Evolutionary conservation across 2,329 filamentous ascomycete genomes (phyloP).

Genomic region (Shiraia sp.): DNA sequence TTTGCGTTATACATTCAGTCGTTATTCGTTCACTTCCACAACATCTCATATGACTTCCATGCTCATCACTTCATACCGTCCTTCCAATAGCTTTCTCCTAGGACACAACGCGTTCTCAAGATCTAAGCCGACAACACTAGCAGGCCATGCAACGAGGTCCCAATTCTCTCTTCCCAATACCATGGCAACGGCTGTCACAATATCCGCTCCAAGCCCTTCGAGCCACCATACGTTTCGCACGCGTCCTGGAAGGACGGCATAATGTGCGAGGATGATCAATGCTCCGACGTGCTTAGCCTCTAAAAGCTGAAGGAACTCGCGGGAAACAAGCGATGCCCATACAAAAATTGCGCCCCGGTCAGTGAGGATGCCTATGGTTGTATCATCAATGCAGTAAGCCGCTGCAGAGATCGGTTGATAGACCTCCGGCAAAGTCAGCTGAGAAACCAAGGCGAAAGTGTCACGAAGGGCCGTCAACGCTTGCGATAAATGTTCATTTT

Average conservation of each 20-base stretch:
- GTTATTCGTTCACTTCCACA: not conserved
- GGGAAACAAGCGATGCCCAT: conserved; percentile 33
- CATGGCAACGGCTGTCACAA: conserved; percentile 39
- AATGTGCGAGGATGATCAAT: conserved; percentile 45
- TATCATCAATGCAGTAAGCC: conserved; percentile 34
- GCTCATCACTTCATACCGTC: conserved; percentile 24
- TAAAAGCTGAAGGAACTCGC: conserved; percentile 35
- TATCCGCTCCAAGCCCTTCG: conserved; percentile 36
- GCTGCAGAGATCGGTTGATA: conserved; percentile 33
- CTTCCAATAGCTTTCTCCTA: conserved; percentile 22
- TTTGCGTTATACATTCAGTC: not conserved
- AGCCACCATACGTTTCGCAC: conserved; percentile 43
- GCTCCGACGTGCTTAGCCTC: conserved; percentile 36
- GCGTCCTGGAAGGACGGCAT: conserved; percentile 40
- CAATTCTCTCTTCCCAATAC: conserved; percentile 35
- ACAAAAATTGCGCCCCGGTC: conserved; percentile 41
- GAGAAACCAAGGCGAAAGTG: conserved; percentile 35
- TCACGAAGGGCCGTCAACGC: conserved; percentile 33
- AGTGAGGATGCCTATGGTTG: conserved; percentile 29
- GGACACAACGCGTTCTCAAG: conserved; percentile 25
- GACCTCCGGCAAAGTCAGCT: conserved; percentile 28
- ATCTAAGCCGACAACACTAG: conserved; percentile 31
- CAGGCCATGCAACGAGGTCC: conserved; percentile 38
- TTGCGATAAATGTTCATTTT: conserved; percentile 18
- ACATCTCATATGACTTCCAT: conserved; percentile 33